Evolutionary conservation across 2,329 filamentous ascomycete genomes (phyloP), one percentile per base, ranked within the genome.

Genomic region (Leptographium wingfieldii): DNA sequence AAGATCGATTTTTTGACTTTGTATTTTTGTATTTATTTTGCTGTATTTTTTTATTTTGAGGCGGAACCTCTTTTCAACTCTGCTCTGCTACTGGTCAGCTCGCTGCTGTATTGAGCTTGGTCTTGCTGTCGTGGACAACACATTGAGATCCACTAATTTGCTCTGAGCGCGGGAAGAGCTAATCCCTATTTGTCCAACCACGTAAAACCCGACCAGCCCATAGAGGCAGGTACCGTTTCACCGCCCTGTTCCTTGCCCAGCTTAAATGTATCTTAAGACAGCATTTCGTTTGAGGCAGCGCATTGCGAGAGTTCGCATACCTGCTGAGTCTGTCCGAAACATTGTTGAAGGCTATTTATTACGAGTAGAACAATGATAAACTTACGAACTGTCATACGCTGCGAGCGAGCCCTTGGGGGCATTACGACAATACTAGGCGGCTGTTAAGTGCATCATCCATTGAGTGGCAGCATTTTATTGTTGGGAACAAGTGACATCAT

Each of bases 41-140:
- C 52, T 49, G 48, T 35, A 40, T 57, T 64, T 63, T 59, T 51
- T 60, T 59, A 59, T 59, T 59, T 59, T 54, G 27, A 55, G 51
- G 58, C 58, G 59, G 58, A 55, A 52, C 58, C 48, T 57, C 57
- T 59, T 22, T 14, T 35, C 52, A 19, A 19, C 43, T 31, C 16
- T 51, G 53, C 51, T 4, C 43, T 53, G 52, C 40, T 55, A 55
- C 52, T 59, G 58, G 52, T n/a, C 19, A 6, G 49, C n/a, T 49
- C 10, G 3, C 11, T 19, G 38, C 38, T 38, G 51, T 19, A 48
- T 35, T 38, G 46, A 56, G 54, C 54, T 59, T 59, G 48, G 48
- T 46, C 14, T 46, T 55, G 57, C 51, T 59, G 57, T 40, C 56
- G 56, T 43, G 48, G 56, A 57, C 58, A 60, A 46, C 46, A 40